These are phyloP conservation scores for Candida loeiensis DNA, from an alignment of 805 yeast genomes.

Conservation along the genomic window DNA sequence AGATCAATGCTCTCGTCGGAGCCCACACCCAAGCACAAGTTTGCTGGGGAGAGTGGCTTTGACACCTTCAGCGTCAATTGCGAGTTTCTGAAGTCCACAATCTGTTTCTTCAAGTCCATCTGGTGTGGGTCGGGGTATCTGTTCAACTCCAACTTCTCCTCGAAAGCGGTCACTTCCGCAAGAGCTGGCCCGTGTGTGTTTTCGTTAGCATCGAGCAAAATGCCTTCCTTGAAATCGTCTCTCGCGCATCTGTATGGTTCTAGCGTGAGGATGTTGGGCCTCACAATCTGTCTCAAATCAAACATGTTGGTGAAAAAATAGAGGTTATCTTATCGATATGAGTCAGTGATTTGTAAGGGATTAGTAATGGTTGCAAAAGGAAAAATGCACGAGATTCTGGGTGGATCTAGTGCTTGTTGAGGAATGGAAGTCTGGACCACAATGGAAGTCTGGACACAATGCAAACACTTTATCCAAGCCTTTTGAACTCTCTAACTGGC, in stretches of 20 bases:
- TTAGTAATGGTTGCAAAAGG: too few species aligned
- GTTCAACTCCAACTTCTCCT: constrained; percentile 58
- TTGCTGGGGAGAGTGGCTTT: constrained; percentile 48
- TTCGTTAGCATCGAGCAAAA: constrained; percentile 92
- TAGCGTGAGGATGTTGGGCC: constrained; percentile 79
- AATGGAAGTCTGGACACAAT: too few species aligned
- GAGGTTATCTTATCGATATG: neutral
- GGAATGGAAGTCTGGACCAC: too few species aligned
- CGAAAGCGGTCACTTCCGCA: constrained; percentile 39
- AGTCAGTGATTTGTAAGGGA: neutral
- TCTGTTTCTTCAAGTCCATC: constrained; percentile 62
- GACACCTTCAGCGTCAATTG: constrained; percentile 25
- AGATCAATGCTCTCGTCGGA: constrained; percentile 95
- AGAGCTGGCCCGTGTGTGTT: constrained; percentile 90
- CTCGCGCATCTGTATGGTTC: constrained; percentile 97
- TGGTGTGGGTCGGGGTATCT: constrained; percentile 99
- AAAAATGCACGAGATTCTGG: too few species aligned
- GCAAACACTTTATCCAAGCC: too few species aligned
- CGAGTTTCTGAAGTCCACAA: constrained; percentile 67
- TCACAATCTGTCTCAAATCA: constrained; percentile 55
- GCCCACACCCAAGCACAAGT: constrained; percentile 92
- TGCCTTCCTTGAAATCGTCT: constrained; percentile 88
- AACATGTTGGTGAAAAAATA: constrained; percentile 15
- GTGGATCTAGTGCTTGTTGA: too few species aligned
- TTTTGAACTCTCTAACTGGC: too few species aligned